Evolutionary conservation across 148 eudicot genomes (phyloP).

Genomic region (Fagopyrum homotropicum): DNA sequence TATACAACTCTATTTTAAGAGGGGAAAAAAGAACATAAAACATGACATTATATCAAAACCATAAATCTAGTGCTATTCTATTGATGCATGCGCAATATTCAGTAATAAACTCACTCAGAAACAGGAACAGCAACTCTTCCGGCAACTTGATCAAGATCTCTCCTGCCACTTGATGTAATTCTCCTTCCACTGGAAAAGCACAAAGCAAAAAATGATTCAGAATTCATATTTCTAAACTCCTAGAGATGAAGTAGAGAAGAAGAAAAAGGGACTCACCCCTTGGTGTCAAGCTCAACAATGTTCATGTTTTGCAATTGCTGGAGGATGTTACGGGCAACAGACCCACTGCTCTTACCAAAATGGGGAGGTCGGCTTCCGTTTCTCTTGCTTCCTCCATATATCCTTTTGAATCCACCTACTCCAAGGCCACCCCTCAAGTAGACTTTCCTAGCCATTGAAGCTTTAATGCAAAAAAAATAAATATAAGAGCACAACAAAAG

Average conservation of each 20-base stretch:
- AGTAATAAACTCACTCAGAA: not conserved
- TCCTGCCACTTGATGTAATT: constrained; percentile 42
- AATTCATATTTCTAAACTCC: not conserved
- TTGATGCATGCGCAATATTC: not conserved
- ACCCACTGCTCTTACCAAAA: constrained; percentile 76
- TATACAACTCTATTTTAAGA: not conserved
- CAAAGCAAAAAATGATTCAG: too few relatives aligned
- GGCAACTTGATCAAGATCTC: constrained; percentile 58
- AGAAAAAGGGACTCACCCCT: constrained; percentile 44
- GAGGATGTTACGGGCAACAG: constrained; percentile 74
- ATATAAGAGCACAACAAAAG: not conserved
- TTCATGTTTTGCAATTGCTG: constrained; percentile 57
- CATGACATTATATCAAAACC: not conserved
- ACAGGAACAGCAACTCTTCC: constrained; percentile 28
- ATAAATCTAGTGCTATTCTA: not conserved
- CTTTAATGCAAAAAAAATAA: constrained; percentile 16
- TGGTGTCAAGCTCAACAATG: constrained; percentile 61
- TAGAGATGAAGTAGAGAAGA: not conserved
- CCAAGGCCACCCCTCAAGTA: constrained; percentile 85
- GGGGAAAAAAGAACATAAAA: not conserved
- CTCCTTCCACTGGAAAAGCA: constrained; percentile 31
- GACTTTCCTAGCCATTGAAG: constrained; percentile 86
- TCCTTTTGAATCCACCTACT: constrained; percentile 69
- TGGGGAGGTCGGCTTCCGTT: constrained; percentile 83
- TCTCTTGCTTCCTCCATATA: constrained; percentile 82